Evolutionary conservation across 2,329 filamentous ascomycete genomes (phyloP), one percentile per base, ranked within the genome.

Genomic region (Fusarium temperatum): DNA sequence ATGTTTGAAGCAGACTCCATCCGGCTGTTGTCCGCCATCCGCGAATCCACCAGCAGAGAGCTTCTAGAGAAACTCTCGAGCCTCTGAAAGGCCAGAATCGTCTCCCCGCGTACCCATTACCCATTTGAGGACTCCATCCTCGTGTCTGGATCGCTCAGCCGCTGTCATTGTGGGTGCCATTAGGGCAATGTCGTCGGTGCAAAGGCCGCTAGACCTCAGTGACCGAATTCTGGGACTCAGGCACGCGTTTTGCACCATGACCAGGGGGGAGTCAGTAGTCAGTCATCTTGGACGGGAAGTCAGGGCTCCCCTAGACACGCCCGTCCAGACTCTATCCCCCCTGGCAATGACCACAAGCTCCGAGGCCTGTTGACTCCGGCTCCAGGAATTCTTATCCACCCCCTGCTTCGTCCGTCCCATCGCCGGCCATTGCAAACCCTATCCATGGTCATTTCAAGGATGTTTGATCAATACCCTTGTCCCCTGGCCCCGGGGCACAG

Each of bases 161-260:
- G 73, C 73, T 78, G 76, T 78, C 76, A 78, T 73, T 72, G 76
- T 76, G 75, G 72, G 72, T 78, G 77, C 75, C 51, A 6, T 80
- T 77, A 79, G 78, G 73, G 77, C 71, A 75, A 55, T 76, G 73
- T 75, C 53, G 67, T 68, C 72, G 70, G 74, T 70, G 74, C 53
- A 62, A 77, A 63, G 77, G 78, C 77, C 77, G 75, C 78, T 79
- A 79, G 75, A 78, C 75, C 76, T 79, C 75, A 75, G 78, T 79
- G 71, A 78, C 77, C 67, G 69, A 77, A 66, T 74, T 72, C 75
- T 79, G 78, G 78, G 78, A 78, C 77, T 63, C 68, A 73, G 75
- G 75, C 77, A 78, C 77, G 70, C 70, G 68, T 77, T 75, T 70
- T 65, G 71, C 60, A 68, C 66, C 73, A 65, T 71, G 70, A 45